Conservation (phyloP, 768 basidiomycete genomes). For the Mycena leptocephala region DNA sequence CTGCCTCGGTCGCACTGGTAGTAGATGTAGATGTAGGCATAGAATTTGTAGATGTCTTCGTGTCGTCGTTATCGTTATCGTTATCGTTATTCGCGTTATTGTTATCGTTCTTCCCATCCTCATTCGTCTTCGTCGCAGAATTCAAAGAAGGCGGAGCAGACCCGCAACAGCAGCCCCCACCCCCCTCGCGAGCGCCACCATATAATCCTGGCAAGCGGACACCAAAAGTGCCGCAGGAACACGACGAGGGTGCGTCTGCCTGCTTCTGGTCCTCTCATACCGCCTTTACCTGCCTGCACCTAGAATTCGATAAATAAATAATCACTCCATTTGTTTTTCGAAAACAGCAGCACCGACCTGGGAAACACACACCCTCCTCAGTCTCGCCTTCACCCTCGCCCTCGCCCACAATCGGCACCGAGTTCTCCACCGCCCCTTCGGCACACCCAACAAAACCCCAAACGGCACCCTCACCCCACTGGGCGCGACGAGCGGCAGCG, state of each 20-base stretch:
- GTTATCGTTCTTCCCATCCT: no score
- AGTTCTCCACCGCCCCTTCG: neutral
- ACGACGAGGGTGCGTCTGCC: conserved; percentile 73
- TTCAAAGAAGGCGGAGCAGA: neutral
- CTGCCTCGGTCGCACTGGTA: neutral
- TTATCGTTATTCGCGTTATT: no score
- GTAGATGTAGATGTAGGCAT: neutral
- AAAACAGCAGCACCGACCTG: neutral
- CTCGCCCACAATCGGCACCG: neutral
- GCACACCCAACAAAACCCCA: conserved; percentile 71
- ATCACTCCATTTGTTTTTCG: no score
- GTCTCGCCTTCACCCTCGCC: neutral
- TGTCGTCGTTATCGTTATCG: no score
- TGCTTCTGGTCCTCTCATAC: no score
- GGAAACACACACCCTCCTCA: no score
- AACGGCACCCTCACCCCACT: conserved; percentile 79
- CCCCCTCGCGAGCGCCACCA: conserved; percentile 69
- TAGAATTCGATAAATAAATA: no score
- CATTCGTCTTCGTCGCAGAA: neutral
- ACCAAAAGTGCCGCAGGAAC: conserved; percentile 94
- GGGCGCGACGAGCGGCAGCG: conserved; percentile 76
- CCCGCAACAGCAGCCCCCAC: conserved; percentile 57
- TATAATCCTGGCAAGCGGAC: conserved; percentile 92
- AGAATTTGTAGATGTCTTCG: neutral
- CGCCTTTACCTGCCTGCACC: no score